Evolutionary conservation across 2,329 filamentous ascomycete genomes (phyloP), one percentile per base, ranked within the genome.

Genomic region (Alternaria gansuensis): DNA sequence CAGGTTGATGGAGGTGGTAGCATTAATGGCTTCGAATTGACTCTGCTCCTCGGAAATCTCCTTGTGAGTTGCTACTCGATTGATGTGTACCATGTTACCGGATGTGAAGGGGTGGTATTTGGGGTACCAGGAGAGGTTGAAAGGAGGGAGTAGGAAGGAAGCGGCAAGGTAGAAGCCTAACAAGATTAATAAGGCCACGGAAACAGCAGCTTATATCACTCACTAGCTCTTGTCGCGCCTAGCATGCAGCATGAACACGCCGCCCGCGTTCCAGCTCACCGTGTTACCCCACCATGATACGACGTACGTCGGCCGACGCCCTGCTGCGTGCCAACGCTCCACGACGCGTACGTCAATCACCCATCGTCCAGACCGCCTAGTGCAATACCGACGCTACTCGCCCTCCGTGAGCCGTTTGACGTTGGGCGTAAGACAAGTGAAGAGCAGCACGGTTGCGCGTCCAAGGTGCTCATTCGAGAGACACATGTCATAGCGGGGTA

Each of bases 31-130:
- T 17, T 68, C 63, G 51, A 67, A 69, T 33, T 61, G 61, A 54
- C 59, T 46, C 57, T 66, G 65, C 54, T 61, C 55, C 2, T 70
- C 67, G n/a, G 76, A 51, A 59, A 81, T 68, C 55, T 81, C 75
- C 41, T 77, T 72, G 70, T 76, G 70, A 46, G 75, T 79, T 6
- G 80, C 73, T 54, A 83, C 78, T 53, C 74, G 70, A 24, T 81
- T 75, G 50, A 84, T 78, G 64, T 84, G 82, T 55, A 84, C 82
- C 82, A 84, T 84, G 51, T 39, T 78, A 51, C 45, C 54, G 39
- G 23, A 26, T 26, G 34, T 28, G 21, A 13, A 11, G 28, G 28
- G 11, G 17, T 33, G 24, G 40, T 23, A 3, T 41, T 29, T 24
- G 36, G 31, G 34, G 34, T 31, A 11, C 8, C 21, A 53, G 40